A percentile compares a stretch with the other conserved stretches of the same genome.
Conservation (phyloP, 2,329 filamentous ascomycete species). For the Pseudogymnoascus sp. region DNA sequence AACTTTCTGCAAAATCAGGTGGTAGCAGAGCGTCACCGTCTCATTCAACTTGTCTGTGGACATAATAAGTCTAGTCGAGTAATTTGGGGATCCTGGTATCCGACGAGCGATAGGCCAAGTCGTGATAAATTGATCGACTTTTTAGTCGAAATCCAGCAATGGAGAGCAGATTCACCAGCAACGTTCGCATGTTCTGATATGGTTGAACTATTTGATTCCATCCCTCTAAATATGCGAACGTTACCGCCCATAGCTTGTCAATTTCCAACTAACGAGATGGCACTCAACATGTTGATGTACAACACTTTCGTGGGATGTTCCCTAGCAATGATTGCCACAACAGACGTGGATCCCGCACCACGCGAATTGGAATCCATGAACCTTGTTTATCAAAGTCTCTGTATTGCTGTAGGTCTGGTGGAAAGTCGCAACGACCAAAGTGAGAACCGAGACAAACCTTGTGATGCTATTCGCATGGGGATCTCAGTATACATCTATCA, state of each 20-base stretch:
- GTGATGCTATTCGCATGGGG: constrained; percentile 17
- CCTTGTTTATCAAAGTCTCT: not conserved
- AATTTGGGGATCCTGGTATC: not conserved
- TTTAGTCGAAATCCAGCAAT: not conserved
- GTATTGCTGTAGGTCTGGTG: not conserved
- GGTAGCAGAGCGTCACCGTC: not conserved
- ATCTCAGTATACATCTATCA: constrained; percentile 17
- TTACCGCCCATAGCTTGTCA: not conserved
- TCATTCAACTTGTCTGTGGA: not conserved
- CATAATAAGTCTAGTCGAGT: not conserved
- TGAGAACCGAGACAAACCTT: constrained; percentile 15
- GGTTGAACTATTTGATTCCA: not conserved
- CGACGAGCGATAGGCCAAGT: not conserved
- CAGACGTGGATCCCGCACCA: not conserved
- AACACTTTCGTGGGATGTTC: not conserved
- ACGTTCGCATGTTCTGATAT: not conserved
- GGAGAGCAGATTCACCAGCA: not conserved
- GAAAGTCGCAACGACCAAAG: not conserved
- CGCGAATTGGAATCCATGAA: not conserved
- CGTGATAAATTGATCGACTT: not conserved
- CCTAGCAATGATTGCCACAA: not conserved
- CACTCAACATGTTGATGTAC: not conserved
- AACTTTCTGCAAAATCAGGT: not conserved
- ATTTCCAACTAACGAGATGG: not conserved
- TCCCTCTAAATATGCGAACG: not conserved